A percentile compares a stretch with the other conserved stretches of the same genome.
These are phyloP conservation scores for Oehlia diaphana DNA, from an alignment of 192 early-diverging fungal species.

Conservation along the genomic window DNA sequence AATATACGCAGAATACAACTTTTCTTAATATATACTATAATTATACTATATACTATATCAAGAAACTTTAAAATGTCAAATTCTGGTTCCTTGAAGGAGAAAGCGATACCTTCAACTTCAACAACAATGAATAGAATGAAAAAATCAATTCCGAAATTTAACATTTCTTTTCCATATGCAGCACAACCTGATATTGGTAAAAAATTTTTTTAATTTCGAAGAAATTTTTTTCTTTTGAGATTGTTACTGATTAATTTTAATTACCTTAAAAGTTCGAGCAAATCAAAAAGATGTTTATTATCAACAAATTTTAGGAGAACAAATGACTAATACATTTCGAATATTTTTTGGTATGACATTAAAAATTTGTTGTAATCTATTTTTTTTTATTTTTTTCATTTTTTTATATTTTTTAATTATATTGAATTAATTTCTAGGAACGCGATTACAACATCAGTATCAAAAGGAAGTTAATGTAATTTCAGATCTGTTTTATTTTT, in stretches of 20 bases:
- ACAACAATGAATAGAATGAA: background rate
- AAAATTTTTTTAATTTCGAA: background rate
- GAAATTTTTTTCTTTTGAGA: background rate
- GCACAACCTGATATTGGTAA: constrained; percentile 80
- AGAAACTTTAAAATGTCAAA: too few species aligned
- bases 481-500: constrained; percentile 72
- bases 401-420: background rate
- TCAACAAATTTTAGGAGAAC: constrained; percentile 62
- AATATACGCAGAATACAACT: too few species aligned
- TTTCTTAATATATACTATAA: too few species aligned
- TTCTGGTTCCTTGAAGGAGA: too few species aligned
- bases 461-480: constrained; percentile 62
- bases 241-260: background rate
- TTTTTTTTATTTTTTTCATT: background rate
- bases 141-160: constrained; percentile 21
- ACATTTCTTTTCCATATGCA: constrained; percentile 61
- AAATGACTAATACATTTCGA: constrained; percentile 63
- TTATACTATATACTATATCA: too few species aligned
- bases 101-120: background rate
- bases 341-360: constrained; percentile 56
- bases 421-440: constrained; percentile 37
- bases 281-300: constrained; percentile 91
- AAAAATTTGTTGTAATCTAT: too few species aligned
- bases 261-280: constrained; percentile 62
- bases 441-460: constrained; percentile 59